Evolutionary conservation across 768 basidiomycete species (phyloP), one percentile per base, ranked within the genome.

Genomic region (Nevesoporus exiguus): DNA sequence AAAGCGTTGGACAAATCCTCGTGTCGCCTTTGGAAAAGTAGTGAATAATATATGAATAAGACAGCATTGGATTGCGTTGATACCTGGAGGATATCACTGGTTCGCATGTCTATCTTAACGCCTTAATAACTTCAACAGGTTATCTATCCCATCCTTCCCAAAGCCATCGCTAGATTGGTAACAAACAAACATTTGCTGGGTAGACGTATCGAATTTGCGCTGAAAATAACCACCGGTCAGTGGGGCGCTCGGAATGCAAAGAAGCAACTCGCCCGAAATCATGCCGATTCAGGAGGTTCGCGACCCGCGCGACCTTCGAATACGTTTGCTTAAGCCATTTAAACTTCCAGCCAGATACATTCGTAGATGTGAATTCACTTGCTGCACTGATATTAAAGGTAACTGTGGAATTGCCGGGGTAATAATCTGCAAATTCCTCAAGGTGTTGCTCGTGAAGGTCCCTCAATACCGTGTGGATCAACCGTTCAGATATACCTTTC

Each of bases 351-450:
- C 77, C 78, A 27, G 75, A 70, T 43, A 81, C 63, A 57, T 80
- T 80, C 46, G 73, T 68, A 17, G 75, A 71, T 19, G 73, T 62
- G 46, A 82, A 61, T 25, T 70, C 60, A 6, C 68, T 67, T 14
- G 79, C 67, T 5, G 79, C 79, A 36, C 75, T 79, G 50, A 80
- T 74, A 5, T 79, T 78, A 54, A 82, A 82, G 0, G 77, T 77
- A 2, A 80, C 72, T 0, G 62, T 70, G 10, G 75, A 67, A 13
- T 71, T 33, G 5, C 22, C 47, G 21, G 29, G 2, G 3, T 33
- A 30, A 10, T 36, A 40, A 31, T 43, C n/a, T 2, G 42, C 30
- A 2, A 30, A 27, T 21, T 37, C 61, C 11, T 53, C 53, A 2
- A 47, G 24, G 22, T 56, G 52, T 46, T 78, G 73, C 25, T 66